Base-by-base conservation (phyloP, 371 early-diverging fungal species). In the Encephalitozoon intestinalis region DNA sequence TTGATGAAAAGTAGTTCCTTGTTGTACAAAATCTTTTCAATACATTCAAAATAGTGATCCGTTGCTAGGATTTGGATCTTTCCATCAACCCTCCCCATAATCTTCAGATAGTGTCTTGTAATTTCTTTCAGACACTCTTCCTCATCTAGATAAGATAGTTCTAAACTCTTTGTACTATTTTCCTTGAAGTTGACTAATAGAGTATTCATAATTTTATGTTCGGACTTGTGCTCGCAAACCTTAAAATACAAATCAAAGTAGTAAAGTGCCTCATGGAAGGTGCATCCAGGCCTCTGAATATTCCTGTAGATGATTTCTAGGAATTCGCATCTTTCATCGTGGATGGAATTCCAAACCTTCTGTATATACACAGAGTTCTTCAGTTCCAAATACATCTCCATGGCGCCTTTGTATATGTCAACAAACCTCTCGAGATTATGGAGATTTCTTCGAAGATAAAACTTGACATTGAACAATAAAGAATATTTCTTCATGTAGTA, bases 221-320 rank as follows among this genome's bases (percentile, higher is more conserved):
- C 77, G 31, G 79, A 53, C 68, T 77, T 68, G 12, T 46, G 40
- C 51, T 73, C 51, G n/a, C 34, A 28, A 41, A 81, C 58, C 41
- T 75, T 44, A 49, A 77, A 81, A 63, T 81, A 81, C 26, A 81
- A 50, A 44, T 79, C 72, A 70, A 81, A 81, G 68, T 75, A 70
- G 34, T 78, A 76, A 2, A 50, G 54, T 37, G 50, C 40, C 43
- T 81, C 79, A 12, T 76, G 58, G 67, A 70, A 75, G 12, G 43
- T 49, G 4, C 67, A 66, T 8, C 63, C 52, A 39, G 79, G 72
- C 34, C 53, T 63, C n/a, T 31, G 39, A 9, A 81, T 81, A 26
- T 63, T 15, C 9, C 26, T 51, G 37, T 75, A 71, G n/a, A 81
- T 25, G 8, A 44, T 67, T 23, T 81, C 76, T 23, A 81, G 43